phyloP scores from a whole-genome alignment of 192 early-diverging fungal species.

The Coemansia sp. region DNA sequence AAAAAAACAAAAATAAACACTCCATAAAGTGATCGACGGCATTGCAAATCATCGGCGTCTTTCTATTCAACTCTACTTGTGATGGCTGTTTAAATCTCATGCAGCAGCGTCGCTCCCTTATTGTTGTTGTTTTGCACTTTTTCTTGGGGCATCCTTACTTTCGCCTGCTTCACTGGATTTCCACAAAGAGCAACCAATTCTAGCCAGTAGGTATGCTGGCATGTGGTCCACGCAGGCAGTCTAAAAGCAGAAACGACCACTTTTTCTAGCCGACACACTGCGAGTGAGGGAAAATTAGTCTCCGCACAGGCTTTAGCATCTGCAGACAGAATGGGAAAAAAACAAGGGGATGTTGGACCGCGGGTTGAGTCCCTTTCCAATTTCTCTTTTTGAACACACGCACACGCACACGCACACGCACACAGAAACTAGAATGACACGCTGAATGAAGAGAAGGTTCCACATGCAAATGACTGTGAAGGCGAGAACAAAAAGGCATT shows the following conservation, averaged over 20 bases:
- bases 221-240: neutral
- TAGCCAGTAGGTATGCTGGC: constrained; percentile 5
- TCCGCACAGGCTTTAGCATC: no score
- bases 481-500: constrained; percentile 1
- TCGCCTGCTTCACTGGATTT: neutral
- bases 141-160: neutral
- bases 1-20: neutral
- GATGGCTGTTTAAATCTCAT: no score
- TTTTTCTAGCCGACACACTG: neutral
- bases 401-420: neutral
- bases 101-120: no score
- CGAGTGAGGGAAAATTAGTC: no score
- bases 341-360: neutral
- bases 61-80: no score
- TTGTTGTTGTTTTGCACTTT: constrained; percentile 7
- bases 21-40: no score
- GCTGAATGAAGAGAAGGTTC: no score
- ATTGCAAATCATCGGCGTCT: no score
- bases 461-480: neutral
- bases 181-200: no score
- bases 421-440: neutral
- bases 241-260: neutral
- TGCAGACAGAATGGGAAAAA: neutral
- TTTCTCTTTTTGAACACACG: neutral
- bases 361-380: neutral